These are phyloP conservation scores for Zygosaccharomyces pseudobailii DNA, from an alignment of 1,139 yeast genomes.

Conservation along the genomic window DNA sequence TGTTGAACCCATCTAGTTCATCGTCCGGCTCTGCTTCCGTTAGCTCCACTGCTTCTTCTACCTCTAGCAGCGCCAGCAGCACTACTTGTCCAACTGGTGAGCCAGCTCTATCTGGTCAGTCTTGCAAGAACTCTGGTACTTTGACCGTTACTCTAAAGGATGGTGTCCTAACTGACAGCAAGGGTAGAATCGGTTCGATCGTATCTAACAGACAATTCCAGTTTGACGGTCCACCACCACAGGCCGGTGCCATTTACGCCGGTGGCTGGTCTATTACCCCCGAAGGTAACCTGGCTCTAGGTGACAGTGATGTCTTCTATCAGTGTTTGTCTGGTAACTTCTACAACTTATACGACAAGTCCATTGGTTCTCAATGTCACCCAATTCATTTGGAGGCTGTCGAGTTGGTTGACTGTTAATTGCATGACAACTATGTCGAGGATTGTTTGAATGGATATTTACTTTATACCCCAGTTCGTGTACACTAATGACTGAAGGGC, in stretches of 20 bases:
- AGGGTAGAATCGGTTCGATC: conserved; percentile 76
- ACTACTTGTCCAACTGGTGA: conserved; percentile 7
- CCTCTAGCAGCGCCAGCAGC: neutral
- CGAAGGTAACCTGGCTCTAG: conserved; percentile 68
- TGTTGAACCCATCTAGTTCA: conserved; percentile 8
- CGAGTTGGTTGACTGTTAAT: conserved; percentile 58
- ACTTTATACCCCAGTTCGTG: conserved; percentile 4
- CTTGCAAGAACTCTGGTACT: conserved; percentile 51
- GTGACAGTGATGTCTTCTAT: conserved; percentile 61
- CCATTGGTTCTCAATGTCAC: conserved; percentile 62
- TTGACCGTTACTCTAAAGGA: conserved; percentile 52
- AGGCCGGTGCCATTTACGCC: conserved; percentile 83
- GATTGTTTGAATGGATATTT: neutral
- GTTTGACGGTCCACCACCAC: conserved; percentile 89
- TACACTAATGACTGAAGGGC: neutral
- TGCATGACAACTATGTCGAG: neutral
- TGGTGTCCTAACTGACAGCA: conserved; percentile 54
- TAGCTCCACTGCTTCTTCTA: conserved; percentile 5
- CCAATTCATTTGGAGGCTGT: conserved; percentile 62
- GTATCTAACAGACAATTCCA: conserved; percentile 88
- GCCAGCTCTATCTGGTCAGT: conserved; percentile 14
- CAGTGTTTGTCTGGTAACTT: conserved; percentile 77
- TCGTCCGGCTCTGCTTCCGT: neutral
- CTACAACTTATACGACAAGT: conserved; percentile 78
- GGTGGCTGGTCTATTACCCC: conserved; percentile 72